Conservation (phyloP, 2,329 filamentous ascomycete species). For the Pseudophaeomoniella oleicola region DNA sequence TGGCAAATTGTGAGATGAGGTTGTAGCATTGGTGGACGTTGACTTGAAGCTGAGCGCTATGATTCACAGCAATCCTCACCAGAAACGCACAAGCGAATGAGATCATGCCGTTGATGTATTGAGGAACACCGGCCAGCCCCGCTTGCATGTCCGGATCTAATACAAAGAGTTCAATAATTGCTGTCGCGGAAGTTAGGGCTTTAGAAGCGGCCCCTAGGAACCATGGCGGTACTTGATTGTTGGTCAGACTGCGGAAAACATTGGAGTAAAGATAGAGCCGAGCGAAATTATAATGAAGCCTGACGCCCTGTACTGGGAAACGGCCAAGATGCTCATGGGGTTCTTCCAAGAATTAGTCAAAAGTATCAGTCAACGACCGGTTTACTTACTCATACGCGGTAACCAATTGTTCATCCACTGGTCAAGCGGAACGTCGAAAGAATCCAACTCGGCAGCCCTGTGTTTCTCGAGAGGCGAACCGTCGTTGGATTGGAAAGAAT, state of each 20-base stretch:
- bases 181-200: constrained; percentile 26
- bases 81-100: constrained; percentile 32
- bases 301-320: constrained; percentile 35
- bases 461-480: background rate
- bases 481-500: constrained; percentile 7
- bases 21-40: constrained; percentile 12
- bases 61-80: constrained; percentile 28
- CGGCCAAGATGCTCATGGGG: constrained; percentile 31
- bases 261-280: constrained; percentile 36
- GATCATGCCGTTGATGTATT: constrained; percentile 33
- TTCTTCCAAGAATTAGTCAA: no score
- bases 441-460: background rate
- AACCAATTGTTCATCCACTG: constrained; percentile 19
- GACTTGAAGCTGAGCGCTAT: constrained; percentile 19
- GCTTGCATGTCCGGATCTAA: constrained; percentile 28
- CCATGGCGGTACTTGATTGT: constrained; percentile 23
- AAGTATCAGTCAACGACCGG: no score
- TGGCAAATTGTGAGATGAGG: constrained; percentile 14
- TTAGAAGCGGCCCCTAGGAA: constrained; percentile 27
- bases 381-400: constrained; percentile 15
- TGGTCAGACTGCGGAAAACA: constrained; percentile 30
- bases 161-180: constrained; percentile 25
- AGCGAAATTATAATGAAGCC: constrained; percentile 36
- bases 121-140: constrained; percentile 26
- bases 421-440: constrained; percentile 8